Conservation (phyloP, 225 moss, liverwort and hornwort species). For the Neckera pumila region DNA sequence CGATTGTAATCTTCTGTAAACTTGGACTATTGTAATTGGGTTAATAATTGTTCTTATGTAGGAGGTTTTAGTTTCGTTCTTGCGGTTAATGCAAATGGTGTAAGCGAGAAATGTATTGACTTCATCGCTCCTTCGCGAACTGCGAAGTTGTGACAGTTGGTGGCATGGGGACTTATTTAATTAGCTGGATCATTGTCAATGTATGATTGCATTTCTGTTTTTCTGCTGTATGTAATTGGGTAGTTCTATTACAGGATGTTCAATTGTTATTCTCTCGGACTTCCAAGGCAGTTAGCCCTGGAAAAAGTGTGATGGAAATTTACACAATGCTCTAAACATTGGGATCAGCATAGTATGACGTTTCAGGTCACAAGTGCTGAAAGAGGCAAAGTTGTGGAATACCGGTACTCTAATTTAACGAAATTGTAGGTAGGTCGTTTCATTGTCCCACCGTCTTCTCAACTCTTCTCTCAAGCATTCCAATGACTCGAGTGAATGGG, state of each 20-base stretch:
- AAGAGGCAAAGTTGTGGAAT: neutral
- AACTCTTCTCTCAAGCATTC: neutral
- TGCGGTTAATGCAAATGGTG: neutral
- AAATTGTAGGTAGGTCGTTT: neutral
- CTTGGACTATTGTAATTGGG: neutral
- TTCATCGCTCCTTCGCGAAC: neutral
- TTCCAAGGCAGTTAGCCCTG: neutral
- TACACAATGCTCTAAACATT: too few relatives aligned
- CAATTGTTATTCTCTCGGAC: neutral
- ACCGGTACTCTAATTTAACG: too few relatives aligned
- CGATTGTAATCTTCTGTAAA: neutral
- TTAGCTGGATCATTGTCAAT: too few relatives aligned
- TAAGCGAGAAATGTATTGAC: neutral
- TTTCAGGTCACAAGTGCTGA: neutral
- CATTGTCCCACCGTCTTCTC: neutral
- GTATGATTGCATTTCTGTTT: too few relatives aligned
- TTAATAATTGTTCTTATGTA: neutral
- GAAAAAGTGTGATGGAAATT: too few relatives aligned
- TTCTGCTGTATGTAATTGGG: neutral
- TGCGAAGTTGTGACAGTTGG: neutral
- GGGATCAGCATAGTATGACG: neutral
- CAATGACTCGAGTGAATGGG: neutral
- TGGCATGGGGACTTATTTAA: neutral
- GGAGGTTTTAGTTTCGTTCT: neutral
- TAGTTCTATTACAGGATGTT: neutral